Evolutionary conservation across 2,329 filamentous ascomycete species (phyloP).

Genomic region (Hymenoscyphus fructigenus): DNA sequence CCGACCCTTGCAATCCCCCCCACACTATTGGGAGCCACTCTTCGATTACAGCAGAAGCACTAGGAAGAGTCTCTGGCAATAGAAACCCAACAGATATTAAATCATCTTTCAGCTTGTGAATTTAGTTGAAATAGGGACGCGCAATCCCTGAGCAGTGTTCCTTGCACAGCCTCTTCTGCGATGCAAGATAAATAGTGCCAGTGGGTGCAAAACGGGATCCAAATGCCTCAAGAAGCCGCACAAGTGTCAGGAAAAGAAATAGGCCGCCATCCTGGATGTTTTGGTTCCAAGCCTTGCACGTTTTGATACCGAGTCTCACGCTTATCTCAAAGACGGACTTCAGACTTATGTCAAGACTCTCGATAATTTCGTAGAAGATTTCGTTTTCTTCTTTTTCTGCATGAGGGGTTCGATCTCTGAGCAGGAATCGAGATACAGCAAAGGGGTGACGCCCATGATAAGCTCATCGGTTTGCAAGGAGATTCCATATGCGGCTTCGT

Average conservation of each 20-base stretch:
- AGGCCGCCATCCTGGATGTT: not conserved
- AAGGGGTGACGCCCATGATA: not conserved
- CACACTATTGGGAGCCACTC: slow-evolving; percentile 1
- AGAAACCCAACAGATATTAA: not conserved
- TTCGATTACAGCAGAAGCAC: not conserved
- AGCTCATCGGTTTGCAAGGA: not conserved
- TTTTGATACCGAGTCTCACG: not conserved
- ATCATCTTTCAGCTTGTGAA: not conserved
- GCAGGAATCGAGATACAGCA: not conserved
- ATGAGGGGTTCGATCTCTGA: not conserved
- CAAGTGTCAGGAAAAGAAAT: not conserved
- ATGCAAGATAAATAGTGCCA: not conserved
- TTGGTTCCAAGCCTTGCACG: not conserved
- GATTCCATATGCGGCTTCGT: not conserved
- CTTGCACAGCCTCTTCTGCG: not conserved
- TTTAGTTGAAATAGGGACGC: not conserved
- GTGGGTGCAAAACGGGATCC: not conserved
- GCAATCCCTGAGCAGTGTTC: slow-evolving; percentile 1
- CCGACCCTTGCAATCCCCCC: not conserved
- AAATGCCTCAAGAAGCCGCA: not conserved
- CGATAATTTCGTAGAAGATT: not conserved
- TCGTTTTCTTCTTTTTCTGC: not conserved
- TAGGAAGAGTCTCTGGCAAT: not conserved
- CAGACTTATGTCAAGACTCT: not conserved
- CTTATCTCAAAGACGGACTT: not conserved